phyloP scores from a whole-genome alignment of 2,329 filamentous ascomycete species.

The Trichoderma semiorbis region DNA sequence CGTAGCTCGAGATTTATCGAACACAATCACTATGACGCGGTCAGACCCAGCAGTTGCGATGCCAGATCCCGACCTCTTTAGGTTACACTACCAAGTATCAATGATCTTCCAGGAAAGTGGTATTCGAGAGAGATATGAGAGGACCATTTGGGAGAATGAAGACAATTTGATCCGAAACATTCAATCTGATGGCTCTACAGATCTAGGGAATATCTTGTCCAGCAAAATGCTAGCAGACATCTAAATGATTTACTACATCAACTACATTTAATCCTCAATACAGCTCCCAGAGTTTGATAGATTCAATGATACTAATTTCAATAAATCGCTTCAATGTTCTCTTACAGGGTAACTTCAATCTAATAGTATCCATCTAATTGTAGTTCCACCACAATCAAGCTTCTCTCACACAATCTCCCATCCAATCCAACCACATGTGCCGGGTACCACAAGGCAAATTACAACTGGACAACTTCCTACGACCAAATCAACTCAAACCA shows the following conservation, averaged over 20 bases:
- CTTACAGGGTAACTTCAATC: not conserved
- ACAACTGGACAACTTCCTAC: not conserved
- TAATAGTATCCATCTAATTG: not conserved
- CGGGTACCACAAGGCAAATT: not conserved
- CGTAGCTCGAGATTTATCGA: not conserved
- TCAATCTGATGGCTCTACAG: not conserved
- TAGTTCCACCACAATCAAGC: not conserved
- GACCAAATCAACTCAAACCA: not conserved
- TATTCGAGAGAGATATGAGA: not conserved
- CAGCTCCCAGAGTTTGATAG: not conserved
- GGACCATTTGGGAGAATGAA: not conserved
- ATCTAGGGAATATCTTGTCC: not conserved
- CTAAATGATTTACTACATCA: not conserved
- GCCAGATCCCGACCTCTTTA: not conserved
- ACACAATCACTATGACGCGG: not conserved
- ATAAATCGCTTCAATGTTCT: not conserved
- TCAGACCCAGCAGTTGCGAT: not conserved
- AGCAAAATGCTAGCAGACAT: not conserved
- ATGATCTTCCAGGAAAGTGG: not conserved
- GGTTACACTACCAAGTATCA: not conserved
- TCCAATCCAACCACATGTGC: not conserved
- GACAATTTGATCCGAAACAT: not conserved
- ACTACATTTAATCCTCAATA: not conserved
- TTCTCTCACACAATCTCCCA: not conserved
- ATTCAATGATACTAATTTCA: not conserved